Evolutionary conservation across 1,284 basidiomycete genomes (phyloP), one percentile per base, ranked within the genome.

Genomic region (Stereum hirsutum): DNA sequence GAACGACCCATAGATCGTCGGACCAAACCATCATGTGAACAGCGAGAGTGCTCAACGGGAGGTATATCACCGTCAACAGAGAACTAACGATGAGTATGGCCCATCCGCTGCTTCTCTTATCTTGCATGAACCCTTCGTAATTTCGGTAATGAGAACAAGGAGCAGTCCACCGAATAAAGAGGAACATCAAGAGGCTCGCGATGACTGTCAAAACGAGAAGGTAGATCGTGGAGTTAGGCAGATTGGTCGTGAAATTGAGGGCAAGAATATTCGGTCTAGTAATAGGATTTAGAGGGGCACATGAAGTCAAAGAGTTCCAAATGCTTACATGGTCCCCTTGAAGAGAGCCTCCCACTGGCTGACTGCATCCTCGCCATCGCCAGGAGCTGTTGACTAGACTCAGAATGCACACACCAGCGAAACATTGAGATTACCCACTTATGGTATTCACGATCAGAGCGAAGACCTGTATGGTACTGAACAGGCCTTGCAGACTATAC

Each of bases 1-100:
- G 61, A 30, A 85, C 71, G 4, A 72, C 69, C 85, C 83, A 87
- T 20, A 84, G 69, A 58, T 87, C 85, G 39, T 78, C 68, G 1
- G 79, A 81, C 81, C 81, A 86, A 1, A 81, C 72, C 11, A 85
- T 62, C 26, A 81, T 78, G 53, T 83, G 81, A 15, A 84, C 64
- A 1, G 81, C 74, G 69, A 85, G 75, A 2, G 79, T 83, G 52
- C 78, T 81, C 42, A 86, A 63, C 6, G 81, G 82, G 20, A 86
- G 66, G 55, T 85, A 86, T 17, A 84, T 67, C 26, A 78, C 61
- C 2, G 78, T 80, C 32, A 85, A 60, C 5, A 78, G 52, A 53
- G 84, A 83, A 19, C 72, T 78, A 26, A 72, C 69, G n/a, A 78
- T 56, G 11, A 83, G 61, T 11, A 80, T 58, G 4, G 66, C 64